Base-by-base conservation (phyloP, 2,329 filamentous ascomycete genomes). In the Xylariomycetidae sp. region DNA sequence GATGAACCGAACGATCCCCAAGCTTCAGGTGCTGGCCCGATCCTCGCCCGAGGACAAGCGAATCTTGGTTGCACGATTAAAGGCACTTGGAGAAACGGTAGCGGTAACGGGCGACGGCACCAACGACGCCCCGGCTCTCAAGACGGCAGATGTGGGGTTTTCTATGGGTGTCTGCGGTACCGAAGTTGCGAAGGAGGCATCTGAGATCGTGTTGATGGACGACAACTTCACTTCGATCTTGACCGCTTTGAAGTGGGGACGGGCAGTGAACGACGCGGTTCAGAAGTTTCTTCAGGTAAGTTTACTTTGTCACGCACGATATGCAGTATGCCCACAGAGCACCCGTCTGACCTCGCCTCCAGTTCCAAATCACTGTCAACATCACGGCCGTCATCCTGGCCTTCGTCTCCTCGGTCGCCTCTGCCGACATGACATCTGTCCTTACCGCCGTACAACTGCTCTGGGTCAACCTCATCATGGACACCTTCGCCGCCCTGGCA, bases 391-490 rank as follows among this genome's bases (percentile, higher is more conserved):
- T 82, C 12, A 53, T 80, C 15, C 66, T 82, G 7, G 79, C 78
- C 1, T 80, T 82, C 34, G 64, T 81, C 41, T 76, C 77, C 2
- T 74, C 79, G 3, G 72, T 82, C 29, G 70, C 74, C 7, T 69
- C 67, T 36, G 53, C 61, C 5, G 60, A 71, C 9, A 70, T 72
- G 58, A 57, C 69, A 27, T 74, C 77, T 5, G 74, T 82, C 2
- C 68, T 82, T 27, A 79, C 72, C 2, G 76, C 79, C 1, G 76
- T 82, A 1, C 79, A 82, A 46, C 67, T 82, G 26, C 65, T 82
- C 20, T 82, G 78, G 78, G 74, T 82, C 31, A 82, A 82, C 49
- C 59, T 82, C 29, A 82, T 82, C 50, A 82, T 82, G 76, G 76
- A 81, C 46, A 80, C 77, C 5, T 79, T 82, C 39, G 77, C 77